A percentile compares a stretch with the other conserved stretches of the same genome.
Conservation (phyloP, 805 yeast genomes). For the Saccharomycopsis malanga region DNA sequence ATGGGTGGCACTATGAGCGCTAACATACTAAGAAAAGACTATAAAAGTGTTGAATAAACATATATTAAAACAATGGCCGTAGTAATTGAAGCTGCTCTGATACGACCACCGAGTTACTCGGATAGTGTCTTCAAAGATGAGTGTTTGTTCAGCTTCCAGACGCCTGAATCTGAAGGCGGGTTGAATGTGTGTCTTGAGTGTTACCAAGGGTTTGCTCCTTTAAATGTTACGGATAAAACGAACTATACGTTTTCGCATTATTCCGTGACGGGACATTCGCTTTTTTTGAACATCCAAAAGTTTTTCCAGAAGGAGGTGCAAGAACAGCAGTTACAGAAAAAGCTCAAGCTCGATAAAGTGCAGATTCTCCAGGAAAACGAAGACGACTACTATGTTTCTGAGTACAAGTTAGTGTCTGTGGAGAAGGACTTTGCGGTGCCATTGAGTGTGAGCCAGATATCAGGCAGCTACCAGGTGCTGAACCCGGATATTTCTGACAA, state of each 20-base stretch:
- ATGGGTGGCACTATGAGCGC: too few species aligned
- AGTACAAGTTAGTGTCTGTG: constrained; percentile 3
- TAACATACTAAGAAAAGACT: too few species aligned
- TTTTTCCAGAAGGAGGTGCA: constrained; percentile 16
- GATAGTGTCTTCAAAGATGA: constrained; percentile 20
- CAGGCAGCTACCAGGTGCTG: not conserved
- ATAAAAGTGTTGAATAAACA: too few species aligned
- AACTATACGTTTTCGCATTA: constrained; percentile 17
- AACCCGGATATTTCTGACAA: constrained; percentile 8
- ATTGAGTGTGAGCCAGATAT: not conserved
- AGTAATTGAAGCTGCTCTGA: not conserved
- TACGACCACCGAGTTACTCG: constrained; percentile 14
- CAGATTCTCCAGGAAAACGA: constrained; percentile 18
- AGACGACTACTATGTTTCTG: constrained; percentile 12
- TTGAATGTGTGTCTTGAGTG: constrained; percentile 21
- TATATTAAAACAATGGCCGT: too few species aligned
- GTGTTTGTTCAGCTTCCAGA: constrained; percentile 21
- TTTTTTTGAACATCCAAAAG: constrained; percentile 16
- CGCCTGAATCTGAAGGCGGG: constrained; percentile 21
- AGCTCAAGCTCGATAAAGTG: constrained; percentile 19
- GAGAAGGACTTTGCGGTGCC: constrained; percentile 2
- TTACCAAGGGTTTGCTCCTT: constrained; percentile 21
- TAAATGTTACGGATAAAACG: constrained; percentile 4
- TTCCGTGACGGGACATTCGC: constrained; percentile 16
- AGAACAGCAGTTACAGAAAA: constrained; percentile 17